phyloP scores from a whole-genome alignment of 352 stramenopile species.

The Phytophthora litchii region DNA sequence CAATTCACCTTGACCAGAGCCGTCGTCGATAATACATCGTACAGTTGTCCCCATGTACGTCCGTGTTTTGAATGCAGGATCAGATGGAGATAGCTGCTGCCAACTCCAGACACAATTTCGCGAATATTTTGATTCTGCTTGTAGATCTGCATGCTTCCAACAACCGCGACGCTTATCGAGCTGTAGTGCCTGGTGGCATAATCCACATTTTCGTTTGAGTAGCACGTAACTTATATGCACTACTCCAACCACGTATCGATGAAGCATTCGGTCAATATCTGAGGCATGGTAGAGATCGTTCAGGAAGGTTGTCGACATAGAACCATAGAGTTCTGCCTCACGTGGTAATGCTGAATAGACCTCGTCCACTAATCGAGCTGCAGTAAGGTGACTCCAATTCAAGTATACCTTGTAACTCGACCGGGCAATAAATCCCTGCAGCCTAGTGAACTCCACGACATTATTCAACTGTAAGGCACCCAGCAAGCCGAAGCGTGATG shows the following conservation, averaged over 20 bases:
- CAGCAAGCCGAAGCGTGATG: slow-evolving; percentile 44
- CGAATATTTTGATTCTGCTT: slow-evolving; percentile 7
- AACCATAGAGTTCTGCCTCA: slow-evolving; percentile 43
- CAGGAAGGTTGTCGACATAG: slow-evolving; percentile 49
- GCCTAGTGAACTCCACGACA: slow-evolving; percentile 58
- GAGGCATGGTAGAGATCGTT: slow-evolving; percentile 50
- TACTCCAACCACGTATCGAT: slow-evolving; percentile 65
- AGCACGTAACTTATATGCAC: slow-evolving; percentile 81
- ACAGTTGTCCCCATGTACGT: slow-evolving; percentile 52
- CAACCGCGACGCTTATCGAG: slow-evolving; percentile 47
- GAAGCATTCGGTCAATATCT: slow-evolving; percentile 50
- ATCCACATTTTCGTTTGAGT: slow-evolving; percentile 68
- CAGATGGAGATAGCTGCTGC: slow-evolving; percentile 38
- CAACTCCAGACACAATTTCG: slow-evolving; percentile 27
- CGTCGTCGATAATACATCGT: slow-evolving; percentile 79
- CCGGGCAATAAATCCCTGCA: slow-evolving; percentile 63
- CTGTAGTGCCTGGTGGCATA: slow-evolving; percentile 56
- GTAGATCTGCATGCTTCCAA: slow-evolving; percentile 42
- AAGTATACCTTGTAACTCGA: slow-evolving; percentile 69
- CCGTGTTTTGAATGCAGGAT: slow-evolving; percentile 37
- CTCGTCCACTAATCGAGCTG: slow-evolving; percentile 14
- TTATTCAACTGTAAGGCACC: slow-evolving; percentile 32
- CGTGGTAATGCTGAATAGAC: slow-evolving; percentile 1
- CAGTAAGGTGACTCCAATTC: slow-evolving; percentile 53
- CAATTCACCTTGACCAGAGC: slow-evolving; percentile 75